These are phyloP conservation scores for Fragaria nilgerrensis DNA, from an alignment of 306 rosid species.

Conservation along the genomic window DNA sequence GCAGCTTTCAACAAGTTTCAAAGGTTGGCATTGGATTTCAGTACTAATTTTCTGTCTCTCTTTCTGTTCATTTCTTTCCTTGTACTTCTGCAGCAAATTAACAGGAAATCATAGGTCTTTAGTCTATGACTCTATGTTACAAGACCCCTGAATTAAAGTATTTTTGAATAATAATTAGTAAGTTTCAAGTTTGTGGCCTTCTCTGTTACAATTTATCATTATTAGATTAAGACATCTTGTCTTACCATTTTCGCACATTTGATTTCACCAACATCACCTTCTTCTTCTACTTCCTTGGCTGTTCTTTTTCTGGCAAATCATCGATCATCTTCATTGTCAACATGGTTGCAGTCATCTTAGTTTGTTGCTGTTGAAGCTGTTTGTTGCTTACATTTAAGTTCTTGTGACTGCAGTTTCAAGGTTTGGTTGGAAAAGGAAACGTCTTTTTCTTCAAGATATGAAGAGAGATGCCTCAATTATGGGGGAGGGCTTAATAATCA, in stretches of 20 bases:
- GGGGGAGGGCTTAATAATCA: not conserved
- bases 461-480: not conserved
- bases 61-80: constrained; percentile 11
- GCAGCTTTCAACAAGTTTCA: constrained; percentile 22
- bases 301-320: not conserved
- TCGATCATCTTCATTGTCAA: not conserved
- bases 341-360: not conserved
- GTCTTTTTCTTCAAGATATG: constrained; percentile 1
- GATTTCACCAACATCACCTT: not conserved
- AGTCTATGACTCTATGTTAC: constrained; percentile 10
- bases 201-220: not conserved
- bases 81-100: not conserved
- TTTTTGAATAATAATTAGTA: not conserved
- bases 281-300: not conserved
- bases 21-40: constrained; percentile 24
- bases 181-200: not conserved
- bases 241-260: not conserved
- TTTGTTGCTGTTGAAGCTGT: not conserved
- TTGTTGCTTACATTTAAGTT: constrained; percentile 6
- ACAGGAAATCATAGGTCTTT: not conserved
- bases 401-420: not conserved
- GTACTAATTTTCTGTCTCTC: constrained; percentile 16
- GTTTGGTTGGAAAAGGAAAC: constrained; percentile 1
- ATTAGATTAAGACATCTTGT: no score
- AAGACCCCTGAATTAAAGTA: not conserved